Conservation (phyloP, 2,329 filamentous ascomycete species). For the Amauroascus verrucosus region DNA sequence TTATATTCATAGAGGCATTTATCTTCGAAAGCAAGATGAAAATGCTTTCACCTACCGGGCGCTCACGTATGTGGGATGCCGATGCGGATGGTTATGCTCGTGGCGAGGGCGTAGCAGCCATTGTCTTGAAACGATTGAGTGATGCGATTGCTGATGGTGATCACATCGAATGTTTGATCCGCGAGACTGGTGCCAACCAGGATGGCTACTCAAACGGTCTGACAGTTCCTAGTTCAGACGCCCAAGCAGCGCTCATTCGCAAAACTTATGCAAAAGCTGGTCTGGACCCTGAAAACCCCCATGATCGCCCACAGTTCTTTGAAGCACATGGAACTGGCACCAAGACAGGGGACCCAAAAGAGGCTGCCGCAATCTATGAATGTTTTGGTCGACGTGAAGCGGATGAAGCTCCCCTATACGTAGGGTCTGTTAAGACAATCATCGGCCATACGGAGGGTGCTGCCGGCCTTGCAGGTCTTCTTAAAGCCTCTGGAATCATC, state of each 20-base stretch:
- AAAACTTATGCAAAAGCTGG: conserved; percentile 20
- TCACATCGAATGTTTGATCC: conserved; percentile 37
- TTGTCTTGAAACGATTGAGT: conserved; percentile 68
- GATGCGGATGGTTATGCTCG: conserved; percentile 74
- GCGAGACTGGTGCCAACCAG: conserved; percentile 12
- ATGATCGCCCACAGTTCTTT: conserved; percentile 24
- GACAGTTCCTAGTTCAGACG: conserved; percentile 28
- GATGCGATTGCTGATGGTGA: conserved; percentile 55
- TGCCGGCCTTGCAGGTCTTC: conserved; percentile 23
- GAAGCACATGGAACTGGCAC: conserved; percentile 38
- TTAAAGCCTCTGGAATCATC: conserved; percentile 22
- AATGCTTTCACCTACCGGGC: conserved; percentile 35
- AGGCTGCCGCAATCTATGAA: conserved; percentile 15
- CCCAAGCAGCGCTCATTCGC: conserved; percentile 28
- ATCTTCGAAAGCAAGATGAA: conserved; percentile 12
- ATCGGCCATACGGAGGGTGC: conserved; percentile 23
- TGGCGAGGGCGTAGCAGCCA: conserved; percentile 62
- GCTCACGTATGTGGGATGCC: conserved; percentile 72
- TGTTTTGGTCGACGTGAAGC: conserved; percentile 13
- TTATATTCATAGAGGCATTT: too few species aligned
- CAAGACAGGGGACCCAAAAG: conserved; percentile 22
- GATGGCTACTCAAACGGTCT: conserved; percentile 30
- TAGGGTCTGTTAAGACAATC: conserved; percentile 24
- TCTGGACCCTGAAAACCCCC: conserved; percentile 20
- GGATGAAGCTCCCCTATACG: conserved; percentile 4